Percentiles rank a stretch among this genome's conserved stretches.
Conservation (phyloP, 768 basidiomycete species). For the Leccinum sublutescens region DNA sequence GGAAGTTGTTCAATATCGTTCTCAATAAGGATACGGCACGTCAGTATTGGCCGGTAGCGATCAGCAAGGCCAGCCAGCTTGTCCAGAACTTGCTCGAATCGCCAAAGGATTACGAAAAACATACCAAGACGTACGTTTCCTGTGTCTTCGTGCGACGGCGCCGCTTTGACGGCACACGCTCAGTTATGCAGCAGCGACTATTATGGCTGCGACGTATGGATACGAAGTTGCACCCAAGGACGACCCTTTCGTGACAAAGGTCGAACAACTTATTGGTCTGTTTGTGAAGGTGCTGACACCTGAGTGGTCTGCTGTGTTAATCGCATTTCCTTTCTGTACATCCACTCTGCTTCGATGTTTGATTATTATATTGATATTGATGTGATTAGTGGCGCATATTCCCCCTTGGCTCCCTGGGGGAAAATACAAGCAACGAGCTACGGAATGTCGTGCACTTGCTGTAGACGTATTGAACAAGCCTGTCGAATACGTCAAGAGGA, state of each 20-base stretch:
- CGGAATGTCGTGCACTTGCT: constrained; percentile 21
- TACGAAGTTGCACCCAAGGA: constrained; percentile 22
- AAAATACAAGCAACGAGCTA: constrained; percentile 18
- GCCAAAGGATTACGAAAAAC: constrained; percentile 16
- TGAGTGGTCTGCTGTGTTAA: constrained; percentile 19
- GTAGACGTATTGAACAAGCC: constrained; percentile 21
- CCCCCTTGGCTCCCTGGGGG: constrained; percentile 37
- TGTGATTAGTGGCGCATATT: constrained; percentile 21
- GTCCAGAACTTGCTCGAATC: constrained; percentile 20
- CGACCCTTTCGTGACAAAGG: constrained; percentile 27
- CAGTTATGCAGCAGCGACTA: constrained; percentile 23
- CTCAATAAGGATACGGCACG: constrained; percentile 16
- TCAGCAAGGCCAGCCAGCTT: constrained; percentile 23
- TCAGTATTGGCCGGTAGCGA: constrained; percentile 15
- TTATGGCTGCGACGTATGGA: constrained; percentile 27
- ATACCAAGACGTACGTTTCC: constrained; percentile 26
- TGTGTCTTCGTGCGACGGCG: neutral
- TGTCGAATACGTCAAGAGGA: constrained; percentile 20
- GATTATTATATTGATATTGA: neutral
- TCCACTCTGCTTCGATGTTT: neutral
- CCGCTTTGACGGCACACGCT: neutral
- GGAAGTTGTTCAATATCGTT: constrained; percentile 23
- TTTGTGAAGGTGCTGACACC: constrained; percentile 13
- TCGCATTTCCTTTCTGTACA: constrained; percentile 28
- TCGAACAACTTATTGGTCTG: constrained; percentile 10